Percentiles rank a stretch among this genome's conserved stretches.
Conservation (phyloP, 2,329 filamentous ascomycete species). For the Colletotrichum somersetense region DNA sequence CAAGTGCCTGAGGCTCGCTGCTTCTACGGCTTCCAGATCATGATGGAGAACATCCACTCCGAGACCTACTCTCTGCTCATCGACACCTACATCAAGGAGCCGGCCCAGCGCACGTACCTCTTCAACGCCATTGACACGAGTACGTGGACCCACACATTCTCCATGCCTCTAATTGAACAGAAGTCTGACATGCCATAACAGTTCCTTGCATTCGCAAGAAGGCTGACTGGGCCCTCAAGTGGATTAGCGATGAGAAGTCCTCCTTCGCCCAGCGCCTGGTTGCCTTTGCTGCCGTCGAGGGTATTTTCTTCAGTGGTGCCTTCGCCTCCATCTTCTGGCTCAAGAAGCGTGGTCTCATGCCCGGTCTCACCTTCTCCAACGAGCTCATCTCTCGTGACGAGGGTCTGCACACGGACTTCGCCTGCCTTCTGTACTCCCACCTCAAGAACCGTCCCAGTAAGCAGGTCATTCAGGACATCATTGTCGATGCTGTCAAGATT, state of each 20-base stretch:
- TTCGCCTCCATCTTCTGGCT: conserved; percentile 99
- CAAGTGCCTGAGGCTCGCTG: conserved; percentile 98
- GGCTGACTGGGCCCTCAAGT: conserved; percentile 95
- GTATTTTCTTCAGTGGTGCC: conserved; percentile 99
- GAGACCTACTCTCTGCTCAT: conserved; percentile 99
- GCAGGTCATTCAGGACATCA: conserved; percentile 85
- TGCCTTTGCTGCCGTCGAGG: conserved; percentile 97
- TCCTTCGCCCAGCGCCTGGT: conserved; percentile 96
- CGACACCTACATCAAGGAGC: conserved; percentile 99
- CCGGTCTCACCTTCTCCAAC: conserved; percentile 98
- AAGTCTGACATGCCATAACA: conserved; percentile 49
- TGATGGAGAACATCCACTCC: conserved; percentile 99
- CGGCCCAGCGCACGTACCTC: conserved; percentile 90
- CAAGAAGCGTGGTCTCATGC: conserved; percentile 99
- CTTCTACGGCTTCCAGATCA: conserved; percentile 99
- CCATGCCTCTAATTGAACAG: conserved; percentile 66
- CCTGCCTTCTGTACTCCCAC: conserved; percentile 97
- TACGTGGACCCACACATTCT: conserved; percentile 59
- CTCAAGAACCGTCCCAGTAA: conserved; percentile 90
- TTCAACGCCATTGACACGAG: conserved; percentile 99
- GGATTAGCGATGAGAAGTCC: conserved; percentile 94
- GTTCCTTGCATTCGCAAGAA: conserved; percentile 98
- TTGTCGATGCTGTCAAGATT: conserved; percentile 91
- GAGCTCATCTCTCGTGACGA: conserved; percentile 99
- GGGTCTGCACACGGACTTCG: conserved; percentile 99